Percentiles rank a stretch among this genome's conserved stretches.
Evolutionary conservation across 1,284 basidiomycete species (phyloP).

Genomic region (Neotropicomus parvogracilis): DNA sequence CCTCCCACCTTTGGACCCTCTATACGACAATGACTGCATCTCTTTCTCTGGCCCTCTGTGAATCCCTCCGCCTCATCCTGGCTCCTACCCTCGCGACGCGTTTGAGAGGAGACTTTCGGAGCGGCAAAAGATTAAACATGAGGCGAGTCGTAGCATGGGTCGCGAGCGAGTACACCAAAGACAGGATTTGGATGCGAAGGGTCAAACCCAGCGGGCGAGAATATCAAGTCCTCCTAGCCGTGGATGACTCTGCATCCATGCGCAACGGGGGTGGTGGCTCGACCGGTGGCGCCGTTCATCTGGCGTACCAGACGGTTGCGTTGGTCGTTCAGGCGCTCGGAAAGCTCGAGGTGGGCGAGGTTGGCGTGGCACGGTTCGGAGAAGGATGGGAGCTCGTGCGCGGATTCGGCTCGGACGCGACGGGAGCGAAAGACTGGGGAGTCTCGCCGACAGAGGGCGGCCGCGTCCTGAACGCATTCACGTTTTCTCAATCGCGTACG

Average conservation of each 20-base stretch:
- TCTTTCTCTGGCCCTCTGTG: conserved; percentile 88
- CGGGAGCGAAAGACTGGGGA: conserved; percentile 29
- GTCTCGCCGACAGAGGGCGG: conserved; percentile 29
- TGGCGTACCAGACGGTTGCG: conserved; percentile 93
- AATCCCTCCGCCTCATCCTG: conserved; percentile 95
- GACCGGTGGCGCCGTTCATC: conserved; percentile 87
- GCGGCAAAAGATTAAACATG: conserved; percentile 98
- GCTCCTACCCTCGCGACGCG: conserved; percentile 94
- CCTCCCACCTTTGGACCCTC: conserved; percentile 77
- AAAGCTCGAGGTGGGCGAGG: conserved; percentile 92
- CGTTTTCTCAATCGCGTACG: conserved; percentile 89
- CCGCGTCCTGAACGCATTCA: conserved; percentile 76
- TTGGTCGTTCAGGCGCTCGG: conserved; percentile 89
- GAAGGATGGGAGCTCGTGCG: conserved; percentile 86
- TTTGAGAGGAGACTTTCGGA: conserved; percentile 95
- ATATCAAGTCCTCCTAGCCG: conserved; percentile 92
- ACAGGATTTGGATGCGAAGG: conserved; percentile 98
- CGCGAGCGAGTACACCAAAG: conserved; percentile 98
- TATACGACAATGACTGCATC: conserved; percentile 91
- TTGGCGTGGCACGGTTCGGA: conserved; percentile 91
- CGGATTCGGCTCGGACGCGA: conserved; percentile 70
- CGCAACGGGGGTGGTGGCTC: conserved; percentile 85
- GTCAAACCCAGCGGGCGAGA: conserved; percentile 93
- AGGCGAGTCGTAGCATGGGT: conserved; percentile 99
- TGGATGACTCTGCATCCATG: conserved; percentile 98